phyloP scores from a whole-genome alignment of 228 moss, liverwort and hornwort species.

The Sphagnum fallax region DNA sequence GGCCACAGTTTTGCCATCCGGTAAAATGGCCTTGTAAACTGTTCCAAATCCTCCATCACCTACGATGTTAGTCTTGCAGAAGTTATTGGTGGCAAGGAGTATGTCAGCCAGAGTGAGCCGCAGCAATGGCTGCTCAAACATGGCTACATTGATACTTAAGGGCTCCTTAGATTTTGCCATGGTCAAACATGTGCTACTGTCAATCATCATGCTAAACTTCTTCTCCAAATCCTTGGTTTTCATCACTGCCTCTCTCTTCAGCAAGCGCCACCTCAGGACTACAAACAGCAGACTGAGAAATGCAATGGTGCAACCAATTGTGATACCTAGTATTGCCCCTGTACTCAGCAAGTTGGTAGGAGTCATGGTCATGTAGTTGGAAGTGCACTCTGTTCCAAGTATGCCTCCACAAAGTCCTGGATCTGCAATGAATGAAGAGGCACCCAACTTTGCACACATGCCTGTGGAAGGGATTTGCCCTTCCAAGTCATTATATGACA shows the following conservation, averaged over 20 bases:
- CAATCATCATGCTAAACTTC: constrained; percentile 35
- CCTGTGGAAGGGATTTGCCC: constrained; percentile 43
- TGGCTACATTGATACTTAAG: constrained; percentile 41
- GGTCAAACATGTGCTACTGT: constrained; percentile 23
- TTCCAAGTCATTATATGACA: constrained; percentile 53
- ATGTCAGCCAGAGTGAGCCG: constrained; percentile 35
- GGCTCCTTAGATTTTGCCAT: constrained; percentile 35
- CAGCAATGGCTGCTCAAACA: constrained; percentile 33
- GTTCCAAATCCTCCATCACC: constrained; percentile 50
- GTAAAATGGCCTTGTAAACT: constrained; percentile 38
- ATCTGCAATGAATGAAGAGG: constrained; percentile 21
- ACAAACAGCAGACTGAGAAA: constrained; percentile 20
- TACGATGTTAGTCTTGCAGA: constrained; percentile 36
- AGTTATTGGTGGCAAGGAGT: constrained; percentile 34
- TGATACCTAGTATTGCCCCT: constrained; percentile 35
- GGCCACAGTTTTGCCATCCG: constrained; percentile 26
- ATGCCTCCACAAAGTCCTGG: constrained; percentile 22
- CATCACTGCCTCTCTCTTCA: constrained; percentile 5
- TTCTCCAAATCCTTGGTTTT: constrained; percentile 38
- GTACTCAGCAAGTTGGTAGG: constrained; percentile 11
- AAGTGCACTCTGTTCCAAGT: constrained; percentile 10
- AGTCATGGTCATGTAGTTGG: neutral
- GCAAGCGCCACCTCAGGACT: constrained; percentile 29
- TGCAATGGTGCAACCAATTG: constrained; percentile 29
- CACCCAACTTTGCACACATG: constrained; percentile 17